phyloP scores from a whole-genome alignment of 2,329 filamentous ascomycete genomes.

The Venturia pyrina region DNA sequence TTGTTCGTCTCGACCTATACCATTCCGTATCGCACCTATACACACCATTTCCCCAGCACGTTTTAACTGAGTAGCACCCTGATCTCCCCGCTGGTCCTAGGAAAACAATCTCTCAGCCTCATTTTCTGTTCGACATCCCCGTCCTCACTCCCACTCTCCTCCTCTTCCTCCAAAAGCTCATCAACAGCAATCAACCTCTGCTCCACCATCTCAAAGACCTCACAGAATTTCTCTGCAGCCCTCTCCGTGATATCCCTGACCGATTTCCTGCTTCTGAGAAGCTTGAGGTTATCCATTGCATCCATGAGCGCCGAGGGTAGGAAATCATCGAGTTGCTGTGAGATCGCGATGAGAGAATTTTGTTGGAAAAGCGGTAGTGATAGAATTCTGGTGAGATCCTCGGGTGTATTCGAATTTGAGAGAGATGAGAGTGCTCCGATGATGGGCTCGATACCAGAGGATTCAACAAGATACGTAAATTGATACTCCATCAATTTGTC shows the following conservation, averaged over 20 bases:
- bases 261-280: constrained; percentile 60
- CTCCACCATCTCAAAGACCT: constrained; percentile 68
- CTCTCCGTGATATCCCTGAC: constrained; percentile 70
- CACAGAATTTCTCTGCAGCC: constrained; percentile 74
- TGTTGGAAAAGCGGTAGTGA: constrained; percentile 49
- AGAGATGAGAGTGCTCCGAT: constrained; percentile 43
- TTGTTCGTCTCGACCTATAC: background rate
- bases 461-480: constrained; percentile 59
- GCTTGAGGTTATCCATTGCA: constrained; percentile 69
- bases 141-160: constrained; percentile 24
- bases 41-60: background rate
- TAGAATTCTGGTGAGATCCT: constrained; percentile 45
- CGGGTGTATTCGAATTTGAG: constrained; percentile 8
- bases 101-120: constrained; percentile 47
- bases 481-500: constrained; percentile 56
- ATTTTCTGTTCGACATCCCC: constrained; percentile 26
- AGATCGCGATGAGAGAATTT: constrained; percentile 51
- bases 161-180: constrained; percentile 32
- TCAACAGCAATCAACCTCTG: constrained; percentile 49
- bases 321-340: constrained; percentile 78
- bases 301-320: constrained; percentile 89
- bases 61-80: constrained; percentile 48
- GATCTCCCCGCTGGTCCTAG: constrained; percentile 55
- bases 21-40: background rate
- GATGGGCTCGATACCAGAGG: constrained; percentile 62